Base-by-base conservation (phyloP, 2,329 filamentous ascomycete species). In the Onygenales sp. region DNA sequence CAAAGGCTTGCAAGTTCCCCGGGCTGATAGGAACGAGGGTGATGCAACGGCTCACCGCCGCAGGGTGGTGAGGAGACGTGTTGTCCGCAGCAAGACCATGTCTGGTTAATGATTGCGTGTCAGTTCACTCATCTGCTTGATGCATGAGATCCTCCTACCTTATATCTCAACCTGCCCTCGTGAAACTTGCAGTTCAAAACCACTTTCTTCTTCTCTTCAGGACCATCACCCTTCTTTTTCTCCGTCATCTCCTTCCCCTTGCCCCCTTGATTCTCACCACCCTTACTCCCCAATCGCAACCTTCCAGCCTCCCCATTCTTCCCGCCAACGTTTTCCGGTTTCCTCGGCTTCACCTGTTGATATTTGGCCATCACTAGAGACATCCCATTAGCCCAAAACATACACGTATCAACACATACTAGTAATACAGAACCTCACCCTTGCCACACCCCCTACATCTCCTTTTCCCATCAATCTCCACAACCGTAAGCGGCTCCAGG, bases 401-500 rank as follows among this genome's bases (percentile, higher is more conserved):
- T 31, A 7, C 9, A 31, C 7, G 13, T 39, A 41, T 11, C 7
- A 9, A 5, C 2, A 32, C 5, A 14, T 17, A 17, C 17, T 17
- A 42, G 9, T n/a, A 42, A 33, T 9, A 8, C n/a, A 11, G 4
- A 11, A 0, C 5, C 49, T 42, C 21, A 51, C 49, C 11, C 21
- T 21, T 51, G 10, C 52, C 38, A 36, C 57, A 59, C 36, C 50
- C 47, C 17, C 7, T 7, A 32, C 58, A 58, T 50, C 55, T 56
- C 38, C 50, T 55, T 21, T 61, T 61, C n/a, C 43, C 31, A 47
- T 56, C 54, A n/a, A 59, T 53, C 38, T 60, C 44, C 2, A 8
- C 14, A 8, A n/a, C 35, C 2, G 52, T 49, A 10, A 61, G 55
- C 13, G 54, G 55, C 17, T 60, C 43, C 17, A 52, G 27, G 2